These are phyloP conservation scores for Cymbopogon citratus DNA, from an alignment of 176 grass and related monocot genomes.

Conservation along the genomic window DNA sequence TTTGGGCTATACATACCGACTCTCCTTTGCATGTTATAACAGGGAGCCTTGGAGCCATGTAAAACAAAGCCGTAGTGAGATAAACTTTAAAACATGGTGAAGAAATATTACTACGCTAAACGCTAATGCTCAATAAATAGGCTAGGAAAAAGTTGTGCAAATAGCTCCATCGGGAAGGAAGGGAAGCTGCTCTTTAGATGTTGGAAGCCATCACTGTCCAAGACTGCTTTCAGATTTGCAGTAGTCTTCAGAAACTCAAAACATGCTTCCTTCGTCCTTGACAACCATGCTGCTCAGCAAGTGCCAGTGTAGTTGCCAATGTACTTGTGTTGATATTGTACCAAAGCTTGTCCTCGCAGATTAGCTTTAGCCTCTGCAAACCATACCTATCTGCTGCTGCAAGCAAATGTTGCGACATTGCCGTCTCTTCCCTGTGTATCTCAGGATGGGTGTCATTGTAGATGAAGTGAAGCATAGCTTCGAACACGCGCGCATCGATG, in stretches of 20 bases:
- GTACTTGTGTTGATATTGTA: slow-evolving; percentile 1
- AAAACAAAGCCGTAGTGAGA: too few relatives aligned
- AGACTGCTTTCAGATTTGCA: not conserved
- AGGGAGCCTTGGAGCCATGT: too few relatives aligned
- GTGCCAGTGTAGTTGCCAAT: slow-evolving; percentile 22
- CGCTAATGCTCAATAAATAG: too few relatives aligned
- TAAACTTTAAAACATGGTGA: too few relatives aligned
- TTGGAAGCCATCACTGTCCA: not conserved
- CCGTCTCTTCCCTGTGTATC: not conserved
- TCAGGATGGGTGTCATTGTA: slow-evolving; percentile 20
- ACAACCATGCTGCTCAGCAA: slow-evolving; percentile 35
- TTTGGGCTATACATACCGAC: too few relatives aligned
- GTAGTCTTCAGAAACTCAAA: not conserved
- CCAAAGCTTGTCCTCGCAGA: slow-evolving; percentile 19
- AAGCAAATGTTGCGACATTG: slow-evolving; percentile 30
- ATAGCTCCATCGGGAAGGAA: not conserved
- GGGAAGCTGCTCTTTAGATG: not conserved
- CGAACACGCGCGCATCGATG: slow-evolving; percentile 22
- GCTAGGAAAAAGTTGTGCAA: too few relatives aligned
- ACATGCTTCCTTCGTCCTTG: slow-evolving; percentile 2
- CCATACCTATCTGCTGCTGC: slow-evolving; percentile 26
- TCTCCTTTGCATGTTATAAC: too few relatives aligned
- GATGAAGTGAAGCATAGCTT: slow-evolving; percentile 36
- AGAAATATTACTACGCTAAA: too few relatives aligned
- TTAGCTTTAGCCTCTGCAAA: slow-evolving; percentile 24